Evolutionary conservation across 805 yeast species (phyloP).

Genomic region (Cyberlindnera japonica): DNA sequence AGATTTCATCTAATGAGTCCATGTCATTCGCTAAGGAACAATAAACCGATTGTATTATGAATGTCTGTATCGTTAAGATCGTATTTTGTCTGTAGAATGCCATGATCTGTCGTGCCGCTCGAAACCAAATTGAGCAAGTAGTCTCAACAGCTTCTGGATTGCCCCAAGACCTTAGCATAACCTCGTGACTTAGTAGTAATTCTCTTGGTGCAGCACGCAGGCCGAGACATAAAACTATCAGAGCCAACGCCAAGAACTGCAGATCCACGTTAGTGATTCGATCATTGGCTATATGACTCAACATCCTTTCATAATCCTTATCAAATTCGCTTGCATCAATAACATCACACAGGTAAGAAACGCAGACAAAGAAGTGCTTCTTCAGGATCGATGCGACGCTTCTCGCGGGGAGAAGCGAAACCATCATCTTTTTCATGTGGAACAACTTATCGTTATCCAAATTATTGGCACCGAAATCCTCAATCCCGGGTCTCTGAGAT

Average conservation of each 20-base stretch:
- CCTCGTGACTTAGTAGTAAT: constrained; percentile 9
- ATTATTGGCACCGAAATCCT: constrained; percentile 5
- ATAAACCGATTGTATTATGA: constrained; percentile 9
- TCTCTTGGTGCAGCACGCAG: constrained; percentile 12
- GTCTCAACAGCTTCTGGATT: constrained; percentile 1
- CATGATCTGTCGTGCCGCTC: constrained; percentile 18
- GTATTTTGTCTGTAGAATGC: constrained; percentile 10
- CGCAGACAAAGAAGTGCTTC: constrained; percentile 15
- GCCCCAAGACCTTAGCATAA: constrained; percentile 5
- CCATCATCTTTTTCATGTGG: constrained; percentile 8
- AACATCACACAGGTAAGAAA: constrained; percentile 6
- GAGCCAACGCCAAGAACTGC: constrained; percentile 12
- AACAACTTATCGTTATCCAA: constrained; percentile 5
- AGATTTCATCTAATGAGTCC: constrained; percentile 7
- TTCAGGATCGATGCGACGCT: constrained; percentile 13
- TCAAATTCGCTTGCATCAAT: constrained; percentile 14
- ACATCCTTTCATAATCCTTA: constrained; percentile 13
- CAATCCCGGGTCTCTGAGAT: constrained; percentile 3
- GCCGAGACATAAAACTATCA: constrained; percentile 13
- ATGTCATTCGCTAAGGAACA: constrained; percentile 6
- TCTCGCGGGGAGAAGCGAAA: constrained; percentile 13
- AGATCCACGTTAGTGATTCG: constrained; percentile 12
- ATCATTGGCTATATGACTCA: constrained; percentile 10
- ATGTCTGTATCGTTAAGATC: constrained; percentile 6
- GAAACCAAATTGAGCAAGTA: constrained; percentile 14